Base-by-base conservation (phyloP, 495 filamentous ascomycete species). In the Aspergillus hancockii region DNA sequence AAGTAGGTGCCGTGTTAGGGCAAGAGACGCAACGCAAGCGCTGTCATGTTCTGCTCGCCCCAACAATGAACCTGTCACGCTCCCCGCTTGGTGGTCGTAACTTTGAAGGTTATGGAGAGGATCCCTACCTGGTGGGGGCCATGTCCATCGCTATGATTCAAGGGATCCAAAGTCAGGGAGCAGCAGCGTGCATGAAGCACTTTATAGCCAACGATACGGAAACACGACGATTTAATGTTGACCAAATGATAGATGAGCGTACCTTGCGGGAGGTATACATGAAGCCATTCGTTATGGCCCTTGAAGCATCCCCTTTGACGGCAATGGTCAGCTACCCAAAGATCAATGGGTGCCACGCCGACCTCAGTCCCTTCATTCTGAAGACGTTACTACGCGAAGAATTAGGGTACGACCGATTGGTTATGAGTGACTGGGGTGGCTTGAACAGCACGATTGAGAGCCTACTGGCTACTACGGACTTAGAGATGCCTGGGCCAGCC, bases 371-470 rank as follows among this genome's bases (percentile, higher is more conserved):
- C 60, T 90, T 86, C 8, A 90, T 88, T 4, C 57, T 90, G 5
- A 74, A 80, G 36, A 72, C 79, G 16, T 77, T 89, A 12, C 67
- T 91, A 45, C 76, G 88, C 40, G 77, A 77, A 7, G 84, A 89
- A 67, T 88, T 85, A 85, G 81, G 78, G 3, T 91, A 76, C 71
- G 72, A 87, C 43, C 87, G 86, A 0, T 67, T 83, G 46, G 70
- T 86, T 16, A 87, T 88, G 83, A 82, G 78, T 60, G 86, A 88
- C 70, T 89, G 86, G 85, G 82, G 80, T 32, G 86, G 83, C 61
- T 55, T 38, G 16, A 67, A 55, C 40, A 59, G 54, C 22, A 38
- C 47, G 0, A 54, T 54, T 40, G 58, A 78, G 7, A 75, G 84
- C 3, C 69, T 81, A 1, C 77, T 83, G 34, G 86, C 86, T 41